Evolutionary conservation across 306 rosid species (phyloP), one percentile per base, ranked within the genome.

Genomic region (Geum urbanum): DNA sequence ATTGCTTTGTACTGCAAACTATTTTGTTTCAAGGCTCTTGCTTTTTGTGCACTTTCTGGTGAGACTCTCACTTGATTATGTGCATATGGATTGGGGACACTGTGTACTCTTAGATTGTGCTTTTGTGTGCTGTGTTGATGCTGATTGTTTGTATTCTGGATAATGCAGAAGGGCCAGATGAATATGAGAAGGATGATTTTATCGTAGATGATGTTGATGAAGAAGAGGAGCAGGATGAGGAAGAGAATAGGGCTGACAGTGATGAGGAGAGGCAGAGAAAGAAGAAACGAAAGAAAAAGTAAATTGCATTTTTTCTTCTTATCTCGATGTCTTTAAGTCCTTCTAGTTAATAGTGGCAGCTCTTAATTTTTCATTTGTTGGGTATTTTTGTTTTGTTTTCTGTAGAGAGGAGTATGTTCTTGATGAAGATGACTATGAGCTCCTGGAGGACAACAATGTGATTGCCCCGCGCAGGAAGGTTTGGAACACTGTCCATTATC

Each of bases 241-340:
- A 82, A 53, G 89, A 88, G 71, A 90, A 88, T 73, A 85, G 86
- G 82, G 89, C 75, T 56, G 92, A 86, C 19, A 89, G 96, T 45
- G 99, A 91, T 3, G 99, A 91, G 50, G 97, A 94, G 77, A 86
- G 95, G 52, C 99, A 88, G 79, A 94, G 68, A 91, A 94, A 87
- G 91, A 94, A 87, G 78, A 94, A 89, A 80, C 80, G 91, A 88
- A 94, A 94, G 88, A 94, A 91, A 77, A 94, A 89, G 97, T 94
- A 64, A 70, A 19, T 63, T 16, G 35, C 43, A 32, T 1, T 63
- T 27, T 63, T 24, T 0, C 27, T 24, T 24, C 27, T 24, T 24
- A 24, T 24, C 27, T 24, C 2, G 27, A 24, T 41, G 46, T 43
- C 10, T 19, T 5, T n/a, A 40, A 15, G 5, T 8, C 16, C 16